Evolutionary conservation across 2,329 filamentous ascomycete genomes (phyloP).

Genomic region (Fusarium caatingaense): DNA sequence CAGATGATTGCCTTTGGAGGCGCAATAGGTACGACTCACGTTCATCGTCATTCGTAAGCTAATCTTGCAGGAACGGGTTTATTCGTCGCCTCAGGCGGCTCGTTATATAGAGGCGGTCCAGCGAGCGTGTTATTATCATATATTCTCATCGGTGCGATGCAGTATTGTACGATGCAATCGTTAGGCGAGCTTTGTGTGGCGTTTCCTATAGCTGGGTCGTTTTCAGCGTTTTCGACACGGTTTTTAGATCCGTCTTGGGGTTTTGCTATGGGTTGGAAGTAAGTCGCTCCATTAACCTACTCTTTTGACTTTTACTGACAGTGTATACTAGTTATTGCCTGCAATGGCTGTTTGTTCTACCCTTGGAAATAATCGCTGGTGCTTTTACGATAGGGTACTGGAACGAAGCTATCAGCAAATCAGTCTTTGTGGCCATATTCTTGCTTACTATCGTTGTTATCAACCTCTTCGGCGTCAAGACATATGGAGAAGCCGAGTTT

Average conservation of each 20-base stretch:
- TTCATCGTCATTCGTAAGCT: background rate
- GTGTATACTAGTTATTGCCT: constrained; percentile 71
- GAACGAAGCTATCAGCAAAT: constrained; percentile 71
- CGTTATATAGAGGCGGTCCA: constrained; percentile 80
- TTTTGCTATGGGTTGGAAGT: constrained; percentile 96
- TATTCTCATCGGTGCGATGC: constrained; percentile 81
- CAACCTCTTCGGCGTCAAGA: constrained; percentile 88
- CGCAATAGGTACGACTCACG: constrained; percentile 73
- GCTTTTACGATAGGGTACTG: constrained; percentile 87
- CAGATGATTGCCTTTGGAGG: constrained; percentile 99
- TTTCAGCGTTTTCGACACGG: constrained; percentile 91
- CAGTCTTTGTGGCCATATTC: constrained; percentile 86
- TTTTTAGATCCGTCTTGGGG: constrained; percentile 96
- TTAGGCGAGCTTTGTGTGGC: constrained; percentile 91
- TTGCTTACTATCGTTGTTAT: constrained; percentile 79
- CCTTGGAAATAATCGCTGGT: constrained; percentile 87
- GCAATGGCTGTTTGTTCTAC: constrained; percentile 86
- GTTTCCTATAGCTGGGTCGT: constrained; percentile 92
- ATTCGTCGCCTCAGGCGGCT: constrained; percentile 83
- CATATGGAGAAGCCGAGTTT: constrained; percentile 91
- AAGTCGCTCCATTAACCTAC: constrained; percentile 48
- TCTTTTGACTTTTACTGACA: background rate
- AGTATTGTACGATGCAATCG: constrained; percentile 92
- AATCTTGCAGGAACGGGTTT: constrained; percentile 74
- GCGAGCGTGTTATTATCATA: constrained; percentile 82